Conservation (phyloP, 2,329 filamentous ascomycete species). For the Diaporthe batatas region DNA sequence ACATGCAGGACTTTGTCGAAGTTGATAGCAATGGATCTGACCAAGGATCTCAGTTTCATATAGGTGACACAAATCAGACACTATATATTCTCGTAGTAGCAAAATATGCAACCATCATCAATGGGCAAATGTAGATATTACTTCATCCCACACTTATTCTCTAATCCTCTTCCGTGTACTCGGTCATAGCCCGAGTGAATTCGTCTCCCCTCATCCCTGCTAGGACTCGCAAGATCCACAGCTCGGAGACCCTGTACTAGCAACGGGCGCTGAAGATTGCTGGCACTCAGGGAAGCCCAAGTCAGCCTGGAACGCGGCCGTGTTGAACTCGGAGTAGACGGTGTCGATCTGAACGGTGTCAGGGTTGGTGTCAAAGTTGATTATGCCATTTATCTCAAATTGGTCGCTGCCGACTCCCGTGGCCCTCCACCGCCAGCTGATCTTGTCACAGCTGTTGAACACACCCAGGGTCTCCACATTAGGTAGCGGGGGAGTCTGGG, state of each 20-base stretch:
- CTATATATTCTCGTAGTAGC: too few species aligned
- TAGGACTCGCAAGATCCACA: neutral
- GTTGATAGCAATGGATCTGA: too few species aligned
- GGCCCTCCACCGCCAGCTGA: conserved; percentile 41
- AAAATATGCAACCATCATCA: too few species aligned
- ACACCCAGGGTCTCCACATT: conserved; percentile 33
- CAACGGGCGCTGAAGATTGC: neutral
- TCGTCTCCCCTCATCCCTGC: neutral
- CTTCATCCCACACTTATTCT: too few species aligned
- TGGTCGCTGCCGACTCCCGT: conserved; percentile 38
- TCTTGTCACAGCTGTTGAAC: conserved; percentile 38
- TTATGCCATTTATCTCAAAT: conserved; percentile 40
- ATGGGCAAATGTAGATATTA: too few species aligned
- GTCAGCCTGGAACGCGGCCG: conserved; percentile 38
- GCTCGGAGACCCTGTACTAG: neutral
- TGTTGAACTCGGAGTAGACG: conserved; percentile 42
- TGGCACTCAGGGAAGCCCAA: conserved; percentile 24
- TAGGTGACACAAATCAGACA: too few species aligned
- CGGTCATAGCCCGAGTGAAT: too few species aligned
- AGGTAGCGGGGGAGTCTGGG: conserved; percentile 37
- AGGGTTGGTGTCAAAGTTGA: conserved; percentile 33
- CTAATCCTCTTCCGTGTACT: too few species aligned
- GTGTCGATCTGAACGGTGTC: conserved; percentile 37
- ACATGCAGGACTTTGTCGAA: too few species aligned
- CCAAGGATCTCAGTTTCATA: too few species aligned